Conservation (phyloP, 2,329 filamentous ascomycete species). For the Phaeosphaeriaceae sp. region DNA sequence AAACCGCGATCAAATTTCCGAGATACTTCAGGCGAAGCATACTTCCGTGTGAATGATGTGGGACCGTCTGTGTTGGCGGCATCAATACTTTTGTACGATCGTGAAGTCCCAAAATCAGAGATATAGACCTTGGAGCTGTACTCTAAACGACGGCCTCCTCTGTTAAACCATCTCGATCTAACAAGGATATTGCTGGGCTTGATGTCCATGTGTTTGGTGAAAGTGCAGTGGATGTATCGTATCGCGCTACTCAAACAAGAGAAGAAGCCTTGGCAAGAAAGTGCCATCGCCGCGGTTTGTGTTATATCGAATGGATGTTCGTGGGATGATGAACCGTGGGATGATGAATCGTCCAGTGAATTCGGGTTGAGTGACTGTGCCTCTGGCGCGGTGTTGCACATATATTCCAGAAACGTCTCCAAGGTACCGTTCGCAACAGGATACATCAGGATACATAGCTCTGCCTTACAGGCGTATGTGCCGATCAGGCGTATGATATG, state of each 20-base stretch:
- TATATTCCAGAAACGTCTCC: no score
- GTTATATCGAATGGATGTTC: not conserved
- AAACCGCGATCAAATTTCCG: no score
- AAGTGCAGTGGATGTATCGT: conserved; percentile 18
- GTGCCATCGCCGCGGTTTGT: not conserved
- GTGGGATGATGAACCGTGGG: no score
- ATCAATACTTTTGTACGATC: no score
- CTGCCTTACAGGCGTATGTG: conserved; percentile 16
- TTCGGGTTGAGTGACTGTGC: not conserved
- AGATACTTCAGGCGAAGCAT: no score
- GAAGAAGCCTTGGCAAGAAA: not conserved
- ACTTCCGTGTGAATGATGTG: no score
- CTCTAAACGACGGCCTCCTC: no score
- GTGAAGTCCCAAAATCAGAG: no score
- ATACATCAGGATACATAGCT: conserved; percentile 25
- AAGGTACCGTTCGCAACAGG: conserved; percentile 26
- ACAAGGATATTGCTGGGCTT: conserved; percentile 25
- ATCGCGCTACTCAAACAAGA: conserved; percentile 20
- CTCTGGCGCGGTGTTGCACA: conserved; percentile 11
- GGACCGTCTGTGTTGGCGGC: no score
- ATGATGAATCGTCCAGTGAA: no score
- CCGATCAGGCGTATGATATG: conserved; percentile 26
- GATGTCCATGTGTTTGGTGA: conserved; percentile 33
- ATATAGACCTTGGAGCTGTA: no score
- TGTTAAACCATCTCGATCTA: not conserved